These are phyloP conservation scores for Trichoderma endophyticum DNA, from an alignment of 2,329 filamentous ascomycete genomes.

Conservation along the genomic window DNA sequence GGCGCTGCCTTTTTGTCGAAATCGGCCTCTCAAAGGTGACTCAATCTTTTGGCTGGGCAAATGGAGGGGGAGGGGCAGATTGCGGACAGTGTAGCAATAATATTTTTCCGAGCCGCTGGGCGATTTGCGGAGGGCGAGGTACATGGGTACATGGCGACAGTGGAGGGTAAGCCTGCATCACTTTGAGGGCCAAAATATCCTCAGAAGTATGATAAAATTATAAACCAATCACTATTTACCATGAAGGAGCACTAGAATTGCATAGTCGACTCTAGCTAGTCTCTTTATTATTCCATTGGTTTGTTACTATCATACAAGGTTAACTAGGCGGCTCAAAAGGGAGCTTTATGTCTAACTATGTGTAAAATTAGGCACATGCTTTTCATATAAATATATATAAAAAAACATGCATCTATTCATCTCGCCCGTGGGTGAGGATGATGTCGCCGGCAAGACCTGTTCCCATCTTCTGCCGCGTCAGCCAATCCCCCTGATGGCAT, in stretches of 20 bases:
- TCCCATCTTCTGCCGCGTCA: background rate
- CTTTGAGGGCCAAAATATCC: background rate
- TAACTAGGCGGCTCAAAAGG: background rate
- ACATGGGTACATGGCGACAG: background rate
- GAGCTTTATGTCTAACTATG: constrained; percentile 16
- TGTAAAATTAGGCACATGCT: background rate
- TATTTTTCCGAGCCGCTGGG: constrained; percentile 15
- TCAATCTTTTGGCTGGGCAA: constrained; percentile 12
- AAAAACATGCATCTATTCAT: background rate
- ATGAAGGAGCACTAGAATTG: background rate
- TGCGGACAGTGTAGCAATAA: constrained; percentile 13
- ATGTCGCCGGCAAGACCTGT: background rate
- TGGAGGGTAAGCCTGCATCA: too few relatives aligned
- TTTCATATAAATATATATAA: background rate
- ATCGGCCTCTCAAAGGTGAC: constrained; percentile 11
- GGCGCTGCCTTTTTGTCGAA: constrained; percentile 6
- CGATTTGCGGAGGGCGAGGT: constrained; percentile 1
- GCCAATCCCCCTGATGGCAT: background rate
- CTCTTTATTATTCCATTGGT: constrained; percentile 1
- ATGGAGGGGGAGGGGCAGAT: constrained; percentile 22
- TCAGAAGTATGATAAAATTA: background rate
- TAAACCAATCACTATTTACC: background rate
- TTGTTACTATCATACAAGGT: background rate
- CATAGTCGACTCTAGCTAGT: background rate
- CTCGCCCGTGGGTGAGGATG: background rate